A percentile compares a stretch with the other conserved stretches of the same genome.
Evolutionary conservation across 345 rosid species (phyloP).

Genomic region (Brassica cretica): DNA sequence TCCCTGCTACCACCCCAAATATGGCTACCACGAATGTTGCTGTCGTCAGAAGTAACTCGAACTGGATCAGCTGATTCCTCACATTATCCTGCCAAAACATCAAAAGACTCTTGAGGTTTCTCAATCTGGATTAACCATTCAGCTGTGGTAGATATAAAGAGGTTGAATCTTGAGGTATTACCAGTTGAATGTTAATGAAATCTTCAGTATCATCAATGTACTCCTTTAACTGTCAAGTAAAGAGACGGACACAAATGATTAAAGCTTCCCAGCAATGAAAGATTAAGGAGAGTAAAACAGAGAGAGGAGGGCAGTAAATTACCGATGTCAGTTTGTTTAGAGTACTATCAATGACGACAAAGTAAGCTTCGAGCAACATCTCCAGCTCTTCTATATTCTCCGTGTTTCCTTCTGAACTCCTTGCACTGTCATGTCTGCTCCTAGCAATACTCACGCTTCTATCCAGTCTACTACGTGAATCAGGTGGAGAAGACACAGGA

Average conservation of each 20-base stretch:
- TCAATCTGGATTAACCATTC: not conserved
- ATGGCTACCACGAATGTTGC: slow-evolving; percentile 95
- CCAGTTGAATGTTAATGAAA: slow-evolving; percentile 97
- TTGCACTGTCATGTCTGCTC: slow-evolving; percentile 90
- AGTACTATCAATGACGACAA: slow-evolving; percentile 95
- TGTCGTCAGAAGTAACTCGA: slow-evolving; percentile 86
- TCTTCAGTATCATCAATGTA: slow-evolving; percentile 97
- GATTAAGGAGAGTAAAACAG: not conserved
- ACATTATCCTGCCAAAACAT: slow-evolving; percentile 74
- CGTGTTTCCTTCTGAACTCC: slow-evolving; percentile 70
- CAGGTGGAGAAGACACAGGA: slow-evolving; percentile 90
- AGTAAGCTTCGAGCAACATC: slow-evolving; percentile 98
- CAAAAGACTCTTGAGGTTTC: not conserved
- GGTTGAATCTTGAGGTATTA: slow-evolving; percentile 27
- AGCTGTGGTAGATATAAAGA: slow-evolving; percentile 1
- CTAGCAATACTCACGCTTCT: slow-evolving; percentile 86
- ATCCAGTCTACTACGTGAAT: slow-evolving; percentile 70
- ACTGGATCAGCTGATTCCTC: slow-evolving; percentile 94
- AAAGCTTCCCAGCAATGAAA: not conserved
- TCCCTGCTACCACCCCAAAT: slow-evolving; percentile 95
- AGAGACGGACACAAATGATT: not conserved
- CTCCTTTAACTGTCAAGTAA: slow-evolving; percentile 73
- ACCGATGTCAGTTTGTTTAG: slow-evolving; percentile 96
- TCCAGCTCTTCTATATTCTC: slow-evolving; percentile 92
- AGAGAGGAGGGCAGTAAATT: slow-evolving; percentile 14